Conservation (phyloP, 352 stramenopile genomes). For the Phytophthora multivora region DNA sequence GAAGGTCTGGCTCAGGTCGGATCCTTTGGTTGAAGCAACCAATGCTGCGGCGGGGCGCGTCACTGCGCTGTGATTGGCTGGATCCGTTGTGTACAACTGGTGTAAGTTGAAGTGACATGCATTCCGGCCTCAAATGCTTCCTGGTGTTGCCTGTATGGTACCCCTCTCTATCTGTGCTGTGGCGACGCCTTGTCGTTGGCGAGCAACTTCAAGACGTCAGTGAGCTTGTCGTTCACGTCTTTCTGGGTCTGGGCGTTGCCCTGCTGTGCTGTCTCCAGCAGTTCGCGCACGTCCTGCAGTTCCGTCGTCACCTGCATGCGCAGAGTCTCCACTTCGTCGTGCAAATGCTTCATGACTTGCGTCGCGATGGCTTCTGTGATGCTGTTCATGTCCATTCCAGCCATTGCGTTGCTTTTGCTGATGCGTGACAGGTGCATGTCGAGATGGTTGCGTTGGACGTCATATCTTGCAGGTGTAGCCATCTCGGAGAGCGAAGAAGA, state of each 20-base stretch:
- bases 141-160: neutral
- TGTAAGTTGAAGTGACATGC: slow-evolving; percentile 24
- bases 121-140: neutral
- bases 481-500: slow-evolving; percentile 30
- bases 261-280: slow-evolving; percentile 28
- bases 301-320: slow-evolving; percentile 41
- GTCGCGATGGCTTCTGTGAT: slow-evolving; percentile 39
- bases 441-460: slow-evolving; percentile 25
- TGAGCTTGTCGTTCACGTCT: slow-evolving; percentile 27
- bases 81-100: slow-evolving; percentile 1
- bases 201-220: slow-evolving; percentile 33
- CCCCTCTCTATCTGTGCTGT: slow-evolving; percentile 6
- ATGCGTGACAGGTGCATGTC: slow-evolving; percentile 28
- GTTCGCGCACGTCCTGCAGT: slow-evolving; percentile 34
- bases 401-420: slow-evolving; percentile 13
- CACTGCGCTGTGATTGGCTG: slow-evolving; percentile 4
- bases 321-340: slow-evolving; percentile 35
- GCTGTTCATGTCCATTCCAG: slow-evolving; percentile 17
- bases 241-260: slow-evolving; percentile 19
- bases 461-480: slow-evolving; percentile 1
- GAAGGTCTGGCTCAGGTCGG: slow-evolving; percentile 7
- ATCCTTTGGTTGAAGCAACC: slow-evolving; percentile 13
- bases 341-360: slow-evolving; percentile 39
- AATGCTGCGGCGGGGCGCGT: neutral
- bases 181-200: slow-evolving; percentile 5